Percentiles rank a stretch among this genome's conserved stretches.
Evolutionary conservation across 352 stramenopile genomes (phyloP).

Genomic region (Blastocystis sp.): DNA sequence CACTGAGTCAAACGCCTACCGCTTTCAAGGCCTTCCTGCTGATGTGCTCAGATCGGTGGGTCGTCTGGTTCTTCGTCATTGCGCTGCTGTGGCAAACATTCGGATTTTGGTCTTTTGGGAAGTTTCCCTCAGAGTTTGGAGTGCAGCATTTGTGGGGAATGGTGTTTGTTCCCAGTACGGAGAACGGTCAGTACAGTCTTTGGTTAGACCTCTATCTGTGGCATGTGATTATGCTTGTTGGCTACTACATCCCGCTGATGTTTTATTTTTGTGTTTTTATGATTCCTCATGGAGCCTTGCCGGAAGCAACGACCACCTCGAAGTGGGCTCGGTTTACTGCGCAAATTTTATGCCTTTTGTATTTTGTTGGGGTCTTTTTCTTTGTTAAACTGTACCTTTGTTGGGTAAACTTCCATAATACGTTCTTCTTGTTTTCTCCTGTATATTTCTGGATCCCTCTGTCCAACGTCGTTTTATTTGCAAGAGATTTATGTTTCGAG

Average conservation of each 20-base stretch:
- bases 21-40: neutral
- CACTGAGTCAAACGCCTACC: neutral
- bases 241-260: slow-evolving; percentile 6
- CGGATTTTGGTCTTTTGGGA: slow-evolving; percentile 25
- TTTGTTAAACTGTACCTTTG: neutral
- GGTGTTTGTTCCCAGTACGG: neutral
- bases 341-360: neutral
- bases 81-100: slow-evolving; percentile 18
- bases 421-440: neutral
- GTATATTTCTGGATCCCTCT: neutral
- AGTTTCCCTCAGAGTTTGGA: neutral
- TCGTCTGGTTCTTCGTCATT: neutral
- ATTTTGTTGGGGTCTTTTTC: slow-evolving; percentile 31
- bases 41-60: neutral
- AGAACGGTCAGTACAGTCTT: neutral
- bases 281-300: neutral
- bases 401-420: neutral
- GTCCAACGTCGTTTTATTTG: neutral
- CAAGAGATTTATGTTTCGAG: neutral
- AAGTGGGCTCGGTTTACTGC: neutral
- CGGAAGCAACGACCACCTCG: neutral
- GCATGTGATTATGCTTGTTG: neutral
- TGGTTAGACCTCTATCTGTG: slow-evolving; percentile 27
- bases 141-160: slow-evolving; percentile 18
- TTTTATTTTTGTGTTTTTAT: slow-evolving; percentile 30